Evolutionary conservation across 2,329 filamentous ascomycete species (phyloP).

Genomic region (Grosmannia clavigera): DNA sequence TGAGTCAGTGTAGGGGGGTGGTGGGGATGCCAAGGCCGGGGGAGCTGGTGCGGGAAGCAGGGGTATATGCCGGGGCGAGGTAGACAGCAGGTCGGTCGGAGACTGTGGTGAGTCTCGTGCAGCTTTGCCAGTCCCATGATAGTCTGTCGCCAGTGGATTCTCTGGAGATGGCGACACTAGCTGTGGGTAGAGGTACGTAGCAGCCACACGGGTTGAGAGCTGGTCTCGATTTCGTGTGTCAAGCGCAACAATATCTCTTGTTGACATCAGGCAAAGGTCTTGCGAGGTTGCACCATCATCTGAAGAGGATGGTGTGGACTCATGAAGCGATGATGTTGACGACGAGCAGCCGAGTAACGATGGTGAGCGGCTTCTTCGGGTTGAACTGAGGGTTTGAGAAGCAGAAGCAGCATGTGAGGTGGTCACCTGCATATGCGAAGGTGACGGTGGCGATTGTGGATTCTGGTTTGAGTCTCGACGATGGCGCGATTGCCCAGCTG

Average conservation of each 20-base stretch:
- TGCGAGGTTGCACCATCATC: slow-evolving; percentile 22
- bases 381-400: background rate
- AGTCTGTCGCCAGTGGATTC: too few species aligned
- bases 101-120: background rate
- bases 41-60: slow-evolving; percentile 17
- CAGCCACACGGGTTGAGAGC: slow-evolving; percentile 27
- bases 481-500: background rate
- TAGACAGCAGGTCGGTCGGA: slow-evolving; percentile 15
- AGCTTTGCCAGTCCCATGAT: background rate
- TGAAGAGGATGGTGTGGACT: slow-evolving; percentile 10
- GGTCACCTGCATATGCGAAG: background rate
- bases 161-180: background rate
- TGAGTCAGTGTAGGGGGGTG: slow-evolving; percentile 2
- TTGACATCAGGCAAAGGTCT: slow-evolving; percentile 37
- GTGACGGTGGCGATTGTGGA: background rate
- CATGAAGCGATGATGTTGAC: background rate
- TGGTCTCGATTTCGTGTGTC: slow-evolving; percentile 25
- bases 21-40: slow-evolving; percentile 14
- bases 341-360: background rate
- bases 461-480: background rate
- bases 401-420: background rate
- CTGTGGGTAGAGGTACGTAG: slow-evolving; percentile 26
- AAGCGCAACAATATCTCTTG: slow-evolving; percentile 38
- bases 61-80: slow-evolving; percentile 28
- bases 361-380: background rate